Base-by-base conservation (phyloP, 73 alveolate genomes). In the Paramecium biaurelia region DNA sequence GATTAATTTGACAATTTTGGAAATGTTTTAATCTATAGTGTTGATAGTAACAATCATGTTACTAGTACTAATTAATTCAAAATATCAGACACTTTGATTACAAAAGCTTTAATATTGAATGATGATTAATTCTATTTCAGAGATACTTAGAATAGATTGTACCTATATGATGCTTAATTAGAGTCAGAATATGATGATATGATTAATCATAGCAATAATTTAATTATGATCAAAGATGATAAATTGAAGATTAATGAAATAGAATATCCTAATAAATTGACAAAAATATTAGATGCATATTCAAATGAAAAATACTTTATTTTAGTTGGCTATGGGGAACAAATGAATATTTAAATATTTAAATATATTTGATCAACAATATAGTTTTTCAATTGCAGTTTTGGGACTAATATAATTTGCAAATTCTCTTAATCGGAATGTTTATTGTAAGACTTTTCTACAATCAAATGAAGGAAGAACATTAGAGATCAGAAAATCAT, bases 401-500 rank as follows among this genome's bases (percentile, higher is more conserved):
- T 74, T 74, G 7, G 87, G 87, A n/a, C 32, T 41, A 2, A 28
- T 20, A 23, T 28, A 74, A 21, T 74, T 74, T 74, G n/a, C 24
- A 34, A 15, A 74, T 7, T 74, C 87, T 37, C 87, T 74, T 74
- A 74, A 34, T 74, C 45, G 37, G 4, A 74, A 74, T 74, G 87
- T 74, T 9, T 74, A 8, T n/a, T 34, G 38, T 74, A 74, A 15
- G 45, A 74, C 32, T 28, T 32, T 74, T 74, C 87, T 28, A 41
- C 87, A 74, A 74, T 74, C 87, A 74, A 28, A 37, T 74, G 87
- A 32, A 37, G 87, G 87, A 34, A 74, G 59, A 37, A 74, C 87
- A 74, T 74, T 32, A 37, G 68, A 35, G 45, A 74, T 41, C 59
- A 74, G 28, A 74, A 74, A 74, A 24, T 74, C 87, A 74, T 74